phyloP scores from a whole-genome alignment of 2,329 filamentous ascomycete species.

The Stagonosporopsis vannaccii region DNA sequence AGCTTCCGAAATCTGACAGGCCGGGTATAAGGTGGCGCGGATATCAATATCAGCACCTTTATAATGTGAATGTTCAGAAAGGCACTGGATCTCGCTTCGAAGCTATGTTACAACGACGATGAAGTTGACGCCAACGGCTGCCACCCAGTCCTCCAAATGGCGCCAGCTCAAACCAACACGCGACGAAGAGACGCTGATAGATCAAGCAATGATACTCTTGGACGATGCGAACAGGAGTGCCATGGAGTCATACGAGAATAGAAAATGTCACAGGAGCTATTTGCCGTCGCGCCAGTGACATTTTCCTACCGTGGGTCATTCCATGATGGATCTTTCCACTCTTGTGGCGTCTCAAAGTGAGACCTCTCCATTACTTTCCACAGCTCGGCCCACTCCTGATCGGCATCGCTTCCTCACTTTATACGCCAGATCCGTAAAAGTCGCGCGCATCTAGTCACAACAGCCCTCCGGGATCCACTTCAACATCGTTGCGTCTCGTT shows the following conservation, averaged over 20 bases:
- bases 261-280: too few species aligned
- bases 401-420: too few species aligned
- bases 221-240: not conserved
- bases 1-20: conserved; percentile 8
- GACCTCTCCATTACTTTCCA: too few species aligned
- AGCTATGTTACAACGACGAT: not conserved
- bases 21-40: not conserved
- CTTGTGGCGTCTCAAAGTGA: too few species aligned
- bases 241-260: too few species aligned
- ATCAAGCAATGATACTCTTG: not conserved
- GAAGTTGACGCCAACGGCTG: not conserved
- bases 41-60: not conserved
- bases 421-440: too few species aligned
- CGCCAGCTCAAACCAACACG: not conserved
- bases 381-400: too few species aligned
- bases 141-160: not conserved
- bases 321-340: not conserved
- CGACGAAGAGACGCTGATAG: not conserved
- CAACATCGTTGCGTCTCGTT: too few species aligned
- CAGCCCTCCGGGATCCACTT: too few species aligned
- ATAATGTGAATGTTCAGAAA: not conserved
- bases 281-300: too few species aligned
- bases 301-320: too few species aligned
- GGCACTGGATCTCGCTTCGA: not conserved
- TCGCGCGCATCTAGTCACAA: too few species aligned